Evolutionary conservation across 179 eudicot genomes (phyloP), one percentile per base, ranked within the genome.

Genomic region (Silene noctiflora): DNA sequence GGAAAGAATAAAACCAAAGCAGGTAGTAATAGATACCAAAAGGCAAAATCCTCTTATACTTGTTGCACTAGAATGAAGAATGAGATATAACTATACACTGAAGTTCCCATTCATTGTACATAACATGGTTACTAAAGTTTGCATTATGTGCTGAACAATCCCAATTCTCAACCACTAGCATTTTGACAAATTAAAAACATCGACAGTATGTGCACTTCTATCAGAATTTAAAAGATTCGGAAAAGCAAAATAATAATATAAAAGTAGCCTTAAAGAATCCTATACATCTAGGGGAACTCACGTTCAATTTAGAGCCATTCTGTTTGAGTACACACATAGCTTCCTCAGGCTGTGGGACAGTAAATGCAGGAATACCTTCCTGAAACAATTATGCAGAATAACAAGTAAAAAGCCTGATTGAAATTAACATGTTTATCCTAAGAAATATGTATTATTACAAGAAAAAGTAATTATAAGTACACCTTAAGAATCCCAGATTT

Each of bases 401-500:
- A 42, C 1, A 68, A 61, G 5, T 64, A 25, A 12, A 12, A 2
- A 27, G 51, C 19, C 56, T 17, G 42, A 42, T 10, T 51, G 44
- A 27, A 71, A 60, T 17, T 16, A 56, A 39, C 56, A 68, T 64
- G 48, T 42, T 35, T 44, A 39, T 9, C 27, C 70, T 65, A 11
- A 20, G 12, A 56, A 22, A 63, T 0, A 10, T 61, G 24, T 72
- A 67, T 7, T 19, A 4, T 44, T 25, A 25, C n/a, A 74, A 22
- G 11, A 33, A 22, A 76, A 5, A 35, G 29, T 21, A 31, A 25
- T 22, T 4, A 27, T 8, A 39, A 39, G 46, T 1, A 8, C n/a
- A 93, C 99, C 98, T 96, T 96, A 39, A 93, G 86, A 74, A 96
- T 96, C 74, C 99, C 99, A 75, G 99, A 94, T 81, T 96, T 96